phyloP scores from a whole-genome alignment of 108 stramenopile species.

The Aurantiochytrium sp. region DNA sequence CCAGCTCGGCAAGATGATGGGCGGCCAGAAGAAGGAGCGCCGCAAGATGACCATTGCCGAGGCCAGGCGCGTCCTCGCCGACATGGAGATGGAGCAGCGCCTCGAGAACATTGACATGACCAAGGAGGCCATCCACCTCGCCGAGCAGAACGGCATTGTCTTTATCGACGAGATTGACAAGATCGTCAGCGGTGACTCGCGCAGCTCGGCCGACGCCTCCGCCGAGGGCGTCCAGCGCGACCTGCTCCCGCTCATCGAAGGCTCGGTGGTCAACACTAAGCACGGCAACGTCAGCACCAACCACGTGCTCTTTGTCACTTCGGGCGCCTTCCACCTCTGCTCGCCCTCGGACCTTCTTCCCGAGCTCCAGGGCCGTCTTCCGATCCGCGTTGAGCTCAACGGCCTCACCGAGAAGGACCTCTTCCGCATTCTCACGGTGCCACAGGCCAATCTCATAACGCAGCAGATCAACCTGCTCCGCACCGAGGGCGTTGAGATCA shows the following conservation, averaged over 20 bases:
- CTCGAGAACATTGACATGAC: conserved; percentile 80
- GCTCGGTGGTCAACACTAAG: conserved; percentile 81
- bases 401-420: conserved; percentile 94
- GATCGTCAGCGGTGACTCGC: conserved; percentile 72
- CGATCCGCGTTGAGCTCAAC: conserved; percentile 95
- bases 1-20: conserved; percentile 25
- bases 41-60: conserved; percentile 78
- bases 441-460: conserved; percentile 86
- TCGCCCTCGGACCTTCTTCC: conserved; percentile 96
- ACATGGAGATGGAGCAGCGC: conserved; percentile 85
- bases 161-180: conserved; percentile 99
- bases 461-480: conserved; percentile 90
- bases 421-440: conserved; percentile 96
- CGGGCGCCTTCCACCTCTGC: conserved; percentile 84
- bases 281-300: conserved; percentile 97
- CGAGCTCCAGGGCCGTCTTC: conserved; percentile 94
- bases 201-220: conserved; percentile 79
- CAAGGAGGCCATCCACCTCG: conserved; percentile 86
- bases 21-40: conserved; percentile 65
- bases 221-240: conserved; percentile 98
- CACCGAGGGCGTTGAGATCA: conserved; percentile 81
- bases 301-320: conserved; percentile 92
- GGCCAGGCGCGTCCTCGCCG: conserved; percentile 79
- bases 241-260: conserved; percentile 92
- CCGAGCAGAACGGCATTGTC: conserved; percentile 95